Evolutionary conservation across 1,284 basidiomycete species (phyloP), one percentile per base, ranked within the genome.

Genomic region (Hemileia vastatrix): DNA sequence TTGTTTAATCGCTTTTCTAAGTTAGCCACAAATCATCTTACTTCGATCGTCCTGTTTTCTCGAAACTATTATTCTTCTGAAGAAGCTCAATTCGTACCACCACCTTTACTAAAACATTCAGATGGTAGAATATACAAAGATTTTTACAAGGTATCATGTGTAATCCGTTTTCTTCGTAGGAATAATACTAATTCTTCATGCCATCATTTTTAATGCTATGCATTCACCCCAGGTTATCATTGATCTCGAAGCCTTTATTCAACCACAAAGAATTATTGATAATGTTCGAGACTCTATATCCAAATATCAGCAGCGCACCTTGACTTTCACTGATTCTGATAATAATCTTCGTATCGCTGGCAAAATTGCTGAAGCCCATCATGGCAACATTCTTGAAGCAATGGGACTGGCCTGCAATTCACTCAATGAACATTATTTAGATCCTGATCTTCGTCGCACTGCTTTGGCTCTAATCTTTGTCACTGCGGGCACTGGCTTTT

Each of bases 401-500:
- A 82, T 97, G 68, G 97, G 97, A 71, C 82, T 98, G 57, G 88
- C 86, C 1, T 82, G 97, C 18, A 95, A 94, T 72, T 90, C 93
- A 0, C 88, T 88, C 23, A 93, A 98, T 77, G 88, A 88, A 23
- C 91, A 96, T 75, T 96, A 94, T 75, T 86, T 98, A 68, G 94
- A 98, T 74, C 86, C 94, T 23, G 95, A 95, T 51, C 80, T 98
- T 4, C 90, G 87, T 6, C 81, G 92, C n/a, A 97, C 94, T 0
- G 95, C 94, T 24, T 78, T 87, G 1, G 84, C 86, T 6, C 87
- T 89, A 11, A 83, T 93, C 45, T 77, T 98, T 55, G 84, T 98
- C 66, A 94, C 92, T 0, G 91, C 93, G 0, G 95, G 95, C 0
- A 93, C 92, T 2, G 92, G 91, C 1, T 90, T 91, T 75, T 98